Evolutionary conservation across 805 yeast species (phyloP).

Genomic region (Jamesozyma lodderae): DNA sequence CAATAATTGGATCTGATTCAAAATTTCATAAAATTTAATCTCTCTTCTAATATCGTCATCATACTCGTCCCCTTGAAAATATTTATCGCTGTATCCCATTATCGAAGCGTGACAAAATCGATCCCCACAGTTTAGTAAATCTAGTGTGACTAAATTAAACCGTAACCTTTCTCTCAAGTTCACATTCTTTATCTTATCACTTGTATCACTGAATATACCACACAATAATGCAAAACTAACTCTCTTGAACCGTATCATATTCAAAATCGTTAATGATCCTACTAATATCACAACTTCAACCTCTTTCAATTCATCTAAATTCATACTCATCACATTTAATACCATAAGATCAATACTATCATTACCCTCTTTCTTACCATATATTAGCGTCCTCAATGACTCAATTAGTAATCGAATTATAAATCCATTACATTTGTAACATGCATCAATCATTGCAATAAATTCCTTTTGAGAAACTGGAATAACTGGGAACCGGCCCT

Average conservation of each 20-base stretch:
- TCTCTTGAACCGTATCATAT: background rate
- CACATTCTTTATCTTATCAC: background rate
- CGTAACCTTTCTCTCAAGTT: background rate
- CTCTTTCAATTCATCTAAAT: background rate
- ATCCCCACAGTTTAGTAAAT: background rate
- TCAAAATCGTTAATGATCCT: background rate
- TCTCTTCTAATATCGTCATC: too few species aligned
- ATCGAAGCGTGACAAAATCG: background rate
- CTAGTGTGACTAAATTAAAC: background rate
- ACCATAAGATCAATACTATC: background rate
- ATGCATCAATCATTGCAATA: background rate
- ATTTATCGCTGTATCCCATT: background rate
- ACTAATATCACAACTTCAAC: background rate
- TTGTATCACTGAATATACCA: slow-evolving; percentile 2
- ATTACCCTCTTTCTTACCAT: background rate
- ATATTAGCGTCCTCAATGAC: background rate
- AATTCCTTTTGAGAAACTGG: background rate
- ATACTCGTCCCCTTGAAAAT: background rate
- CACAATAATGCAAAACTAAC: background rate
- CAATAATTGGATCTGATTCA: too few species aligned
- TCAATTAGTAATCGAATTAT: background rate
- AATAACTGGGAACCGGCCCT: background rate
- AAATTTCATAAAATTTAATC: too few species aligned
- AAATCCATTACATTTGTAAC: too few species aligned
- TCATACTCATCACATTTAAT: background rate